phyloP scores from a whole-genome alignment of 2,329 filamentous ascomycete genomes.

The Raffaelea ambrosiae region DNA sequence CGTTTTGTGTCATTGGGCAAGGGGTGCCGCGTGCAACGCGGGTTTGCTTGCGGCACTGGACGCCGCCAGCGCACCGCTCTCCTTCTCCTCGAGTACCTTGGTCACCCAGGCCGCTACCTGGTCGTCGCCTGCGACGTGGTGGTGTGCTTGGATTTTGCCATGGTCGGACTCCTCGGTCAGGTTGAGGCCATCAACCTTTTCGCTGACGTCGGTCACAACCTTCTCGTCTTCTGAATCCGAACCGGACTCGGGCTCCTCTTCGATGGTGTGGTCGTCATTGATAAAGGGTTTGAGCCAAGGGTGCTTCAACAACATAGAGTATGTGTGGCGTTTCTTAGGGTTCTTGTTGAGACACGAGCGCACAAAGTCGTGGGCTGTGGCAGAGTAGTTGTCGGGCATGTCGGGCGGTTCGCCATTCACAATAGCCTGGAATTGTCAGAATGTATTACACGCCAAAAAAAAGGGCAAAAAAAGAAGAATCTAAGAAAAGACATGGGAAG shows the following conservation, averaged over 20 bases:
- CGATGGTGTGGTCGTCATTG: constrained; percentile 21
- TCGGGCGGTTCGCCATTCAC: constrained; percentile 93
- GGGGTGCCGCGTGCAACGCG: constrained; percentile 76
- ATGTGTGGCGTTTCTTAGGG: constrained; percentile 85
- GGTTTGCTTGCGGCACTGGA: constrained; percentile 53
- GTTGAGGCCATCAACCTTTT: constrained; percentile 23
- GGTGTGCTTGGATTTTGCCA: no score
- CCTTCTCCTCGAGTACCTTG: constrained; percentile 58
- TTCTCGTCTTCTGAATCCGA: constrained; percentile 23
- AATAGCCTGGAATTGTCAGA: constrained; percentile 61
- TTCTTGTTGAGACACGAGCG: constrained; percentile 85
- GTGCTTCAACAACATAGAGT: constrained; percentile 80
- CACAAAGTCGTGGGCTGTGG: constrained; percentile 78
- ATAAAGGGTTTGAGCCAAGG: constrained; percentile 59
- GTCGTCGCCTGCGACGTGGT: constrained; percentile 56
- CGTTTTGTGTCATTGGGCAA: constrained; percentile 44
- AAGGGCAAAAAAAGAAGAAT: not conserved
- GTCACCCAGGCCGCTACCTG: constrained; percentile 86
- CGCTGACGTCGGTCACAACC: constrained; percentile 21
- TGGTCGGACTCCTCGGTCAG: constrained; percentile 14
- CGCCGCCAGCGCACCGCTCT: constrained; percentile 37
- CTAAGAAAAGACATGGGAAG: no score
- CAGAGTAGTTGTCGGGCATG: constrained; percentile 75
- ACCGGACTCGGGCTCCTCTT: constrained; percentile 23
- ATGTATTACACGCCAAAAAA: not conserved